Evolutionary conservation across 768 basidiomycete species (phyloP).

Genomic region (Kwoniella sp.): DNA sequence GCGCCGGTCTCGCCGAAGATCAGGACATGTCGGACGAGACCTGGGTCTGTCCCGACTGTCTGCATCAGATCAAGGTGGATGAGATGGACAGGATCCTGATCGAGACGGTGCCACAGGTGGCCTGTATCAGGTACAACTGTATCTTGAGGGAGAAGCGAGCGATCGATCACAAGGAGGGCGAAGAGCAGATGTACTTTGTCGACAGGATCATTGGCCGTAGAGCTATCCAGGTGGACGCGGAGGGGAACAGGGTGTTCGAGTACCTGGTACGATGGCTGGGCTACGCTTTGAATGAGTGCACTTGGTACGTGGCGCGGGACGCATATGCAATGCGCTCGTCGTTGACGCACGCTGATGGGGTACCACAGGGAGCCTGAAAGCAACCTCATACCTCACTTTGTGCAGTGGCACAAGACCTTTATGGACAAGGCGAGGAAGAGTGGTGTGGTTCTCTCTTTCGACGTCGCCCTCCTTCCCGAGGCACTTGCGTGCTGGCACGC

Average conservation of each 20-base stretch:
- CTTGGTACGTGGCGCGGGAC: slow-evolving; percentile 12
- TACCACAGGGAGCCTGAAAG: too few species aligned
- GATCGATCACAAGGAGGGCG: slow-evolving; percentile 7
- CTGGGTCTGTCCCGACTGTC: slow-evolving; percentile 16
- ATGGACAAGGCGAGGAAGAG: background rate
- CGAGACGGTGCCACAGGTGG: slow-evolving; percentile 8
- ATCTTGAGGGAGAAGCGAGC: slow-evolving; percentile 16
- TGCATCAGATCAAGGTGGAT: background rate
- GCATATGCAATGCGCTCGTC: background rate
- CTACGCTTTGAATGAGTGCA: slow-evolving; percentile 12
- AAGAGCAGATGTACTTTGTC: slow-evolving; percentile 6
- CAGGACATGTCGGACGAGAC: slow-evolving; percentile 13
- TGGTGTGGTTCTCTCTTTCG: too few species aligned
- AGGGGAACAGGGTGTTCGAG: slow-evolving; percentile 1
- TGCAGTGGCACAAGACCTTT: background rate
- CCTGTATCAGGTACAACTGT: slow-evolving; percentile 16
- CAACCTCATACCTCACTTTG: background rate
- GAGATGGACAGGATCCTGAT: slow-evolving; percentile 2
- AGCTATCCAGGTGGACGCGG: background rate
- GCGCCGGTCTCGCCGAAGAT: slow-evolving; percentile 8
- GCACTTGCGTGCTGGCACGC: too few species aligned
- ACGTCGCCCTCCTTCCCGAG: too few species aligned
- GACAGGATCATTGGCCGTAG: slow-evolving; percentile 4
- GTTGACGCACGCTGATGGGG: too few species aligned
- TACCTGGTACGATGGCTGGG: slow-evolving; percentile 21